phyloP scores from a whole-genome alignment of 1,139 yeast species.

The Kodamaea sp. region DNA sequence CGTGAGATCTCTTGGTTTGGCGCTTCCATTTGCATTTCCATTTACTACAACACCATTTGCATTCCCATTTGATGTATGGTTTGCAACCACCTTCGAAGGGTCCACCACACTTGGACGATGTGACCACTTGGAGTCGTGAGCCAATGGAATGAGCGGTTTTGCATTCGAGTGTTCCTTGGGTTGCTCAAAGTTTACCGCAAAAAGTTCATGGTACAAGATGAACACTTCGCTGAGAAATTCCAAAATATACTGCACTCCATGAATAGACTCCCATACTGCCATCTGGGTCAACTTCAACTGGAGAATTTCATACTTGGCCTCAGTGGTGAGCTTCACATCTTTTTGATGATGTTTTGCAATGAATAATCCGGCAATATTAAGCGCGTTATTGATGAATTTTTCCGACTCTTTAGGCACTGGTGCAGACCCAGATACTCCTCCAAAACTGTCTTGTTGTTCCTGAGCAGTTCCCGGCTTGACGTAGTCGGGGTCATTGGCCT shows the following conservation, averaged over 20 bases:
- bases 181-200: constrained; percentile 33
- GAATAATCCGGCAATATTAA: constrained; percentile 45
- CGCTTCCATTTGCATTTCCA: background rate
- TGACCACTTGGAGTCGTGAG: constrained; percentile 37
- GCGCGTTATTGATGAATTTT: constrained; percentile 42
- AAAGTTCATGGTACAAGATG: constrained; percentile 57
- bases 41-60: background rate
- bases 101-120: constrained; percentile 51
- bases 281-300: constrained; percentile 78
- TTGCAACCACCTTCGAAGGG: constrained; percentile 18
- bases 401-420: constrained; percentile 29
- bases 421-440: constrained; percentile 3
- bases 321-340: constrained; percentile 28
- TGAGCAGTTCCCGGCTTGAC: constrained; percentile 8
- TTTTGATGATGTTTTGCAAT: constrained; percentile 32
- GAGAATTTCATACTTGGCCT: constrained; percentile 56
- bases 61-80: background rate
- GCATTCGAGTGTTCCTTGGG: constrained; percentile 7
- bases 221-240: constrained; percentile 70
- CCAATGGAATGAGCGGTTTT: constrained; percentile 9
- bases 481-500: constrained; percentile 25
- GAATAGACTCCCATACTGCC: constrained; percentile 63
- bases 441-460: background rate
- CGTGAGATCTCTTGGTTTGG: constrained; percentile 4
- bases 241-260: constrained; percentile 63